A percentile compares a stretch with the other conserved stretches of the same genome.
Evolutionary conservation across 345 rosid species (phyloP).

Genomic region (Laguncularia racemosa): DNA sequence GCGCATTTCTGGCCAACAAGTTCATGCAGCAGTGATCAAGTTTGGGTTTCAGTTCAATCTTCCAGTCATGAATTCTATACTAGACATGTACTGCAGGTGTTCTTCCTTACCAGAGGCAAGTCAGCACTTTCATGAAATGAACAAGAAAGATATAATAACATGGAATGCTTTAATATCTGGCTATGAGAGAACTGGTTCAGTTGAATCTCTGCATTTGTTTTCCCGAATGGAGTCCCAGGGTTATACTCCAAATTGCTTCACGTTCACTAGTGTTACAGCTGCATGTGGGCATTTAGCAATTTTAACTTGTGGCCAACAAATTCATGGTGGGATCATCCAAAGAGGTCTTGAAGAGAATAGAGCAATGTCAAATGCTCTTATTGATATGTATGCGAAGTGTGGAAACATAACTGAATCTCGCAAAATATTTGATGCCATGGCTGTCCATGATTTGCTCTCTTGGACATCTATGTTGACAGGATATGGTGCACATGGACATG

Average conservation of each 20-base stretch:
- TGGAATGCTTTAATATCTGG: slow-evolving; percentile 88
- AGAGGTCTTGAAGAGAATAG: slow-evolving; percentile 49
- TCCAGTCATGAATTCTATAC: slow-evolving; percentile 74
- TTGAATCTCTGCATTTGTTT: slow-evolving; percentile 48
- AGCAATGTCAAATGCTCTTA: slow-evolving; percentile 61
- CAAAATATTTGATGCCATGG: slow-evolving; percentile 45
- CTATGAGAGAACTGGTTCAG: slow-evolving; percentile 49
- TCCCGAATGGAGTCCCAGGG: slow-evolving; percentile 55
- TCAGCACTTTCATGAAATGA: slow-evolving; percentile 58
- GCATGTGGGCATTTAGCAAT: slow-evolving; percentile 71
- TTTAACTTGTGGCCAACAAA: slow-evolving; percentile 65
- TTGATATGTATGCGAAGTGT: slow-evolving; percentile 92
- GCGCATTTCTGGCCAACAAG: slow-evolving; percentile 47
- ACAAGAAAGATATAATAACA: slow-evolving; percentile 58
- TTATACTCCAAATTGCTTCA: slow-evolving; percentile 65
- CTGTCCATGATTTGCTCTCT: slow-evolving; percentile 49
- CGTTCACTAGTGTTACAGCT: slow-evolving; percentile 65
- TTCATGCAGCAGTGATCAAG: slow-evolving; percentile 51
- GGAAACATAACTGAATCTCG: slow-evolving; percentile 53
- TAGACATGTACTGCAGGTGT: slow-evolving; percentile 90
- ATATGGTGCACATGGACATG: slow-evolving; percentile 76
- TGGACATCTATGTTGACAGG: slow-evolving; percentile 99
- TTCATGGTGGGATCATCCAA: slow-evolving; percentile 61
- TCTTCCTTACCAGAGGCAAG: slow-evolving; percentile 52
- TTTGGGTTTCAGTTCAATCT: slow-evolving; percentile 57